A percentile compares a stretch with the other conserved stretches of the same genome.
These are phyloP conservation scores for Aegilops longissima DNA, from an alignment of 176 grass and related monocot species.

Conservation along the genomic window DNA sequence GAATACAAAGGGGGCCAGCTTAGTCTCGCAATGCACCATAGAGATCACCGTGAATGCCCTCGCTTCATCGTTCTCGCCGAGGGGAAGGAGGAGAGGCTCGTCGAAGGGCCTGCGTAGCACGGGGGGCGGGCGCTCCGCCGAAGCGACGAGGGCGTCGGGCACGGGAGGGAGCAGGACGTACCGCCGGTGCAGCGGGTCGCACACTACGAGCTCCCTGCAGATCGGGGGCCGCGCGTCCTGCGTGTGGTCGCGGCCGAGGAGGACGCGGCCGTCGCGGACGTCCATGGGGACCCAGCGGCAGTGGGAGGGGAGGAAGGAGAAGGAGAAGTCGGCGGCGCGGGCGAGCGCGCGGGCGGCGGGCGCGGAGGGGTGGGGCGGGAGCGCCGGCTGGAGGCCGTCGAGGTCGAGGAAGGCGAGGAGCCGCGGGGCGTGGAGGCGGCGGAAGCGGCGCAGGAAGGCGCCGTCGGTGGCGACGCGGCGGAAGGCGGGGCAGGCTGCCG, in stretches of 20 bases:
- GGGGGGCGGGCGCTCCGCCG: not conserved
- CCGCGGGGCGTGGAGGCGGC: not conserved
- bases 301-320: too few relatives aligned
- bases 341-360: not conserved
- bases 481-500: not conserved
- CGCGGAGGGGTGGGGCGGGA: too few relatives aligned
- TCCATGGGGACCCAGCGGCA: too few relatives aligned
- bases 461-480: not conserved
- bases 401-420: too few relatives aligned
- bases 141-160: conserved; percentile 1
- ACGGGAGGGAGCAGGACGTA: not conserved
- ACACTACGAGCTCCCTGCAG: conserved; percentile 21
- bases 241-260: not conserved
- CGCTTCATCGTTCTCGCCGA: not conserved
- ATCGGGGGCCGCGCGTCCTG: not conserved
- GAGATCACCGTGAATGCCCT: conserved; percentile 16
- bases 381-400: too few relatives aligned
- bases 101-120: not conserved
- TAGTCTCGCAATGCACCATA: conserved; percentile 25
- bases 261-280: not conserved
- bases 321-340: too few relatives aligned
- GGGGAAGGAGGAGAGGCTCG: conserved; percentile 31
- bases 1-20: not conserved
- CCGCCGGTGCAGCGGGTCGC: conserved; percentile 27
- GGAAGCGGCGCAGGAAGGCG: not conserved